These are phyloP conservation scores for Gracilaria domingensis DNA, from an alignment of 23 red algal species.

Conservation along the genomic window DNA sequence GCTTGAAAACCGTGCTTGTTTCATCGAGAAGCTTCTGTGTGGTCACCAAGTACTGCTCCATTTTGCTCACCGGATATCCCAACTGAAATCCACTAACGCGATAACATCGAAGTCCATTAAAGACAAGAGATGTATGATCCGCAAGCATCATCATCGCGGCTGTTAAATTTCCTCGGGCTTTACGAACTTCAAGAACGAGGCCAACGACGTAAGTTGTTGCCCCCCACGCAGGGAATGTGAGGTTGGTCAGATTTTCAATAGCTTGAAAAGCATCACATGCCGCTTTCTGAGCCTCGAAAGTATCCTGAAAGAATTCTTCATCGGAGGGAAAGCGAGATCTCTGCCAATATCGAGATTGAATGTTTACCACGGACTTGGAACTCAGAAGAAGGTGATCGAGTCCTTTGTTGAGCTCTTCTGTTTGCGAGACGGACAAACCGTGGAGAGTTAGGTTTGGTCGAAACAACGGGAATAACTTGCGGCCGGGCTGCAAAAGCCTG, in stretches of 20 bases:
- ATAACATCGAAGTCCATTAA: slow-evolving; percentile 17
- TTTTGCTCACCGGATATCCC: neutral
- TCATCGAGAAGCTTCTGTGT: neutral
- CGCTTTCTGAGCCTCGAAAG: slow-evolving; percentile 14
- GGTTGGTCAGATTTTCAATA: neutral
- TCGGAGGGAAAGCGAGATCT: slow-evolving; percentile 27
- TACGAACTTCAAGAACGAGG: slow-evolving; percentile 4
- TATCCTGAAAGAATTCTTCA: slow-evolving; percentile 21
- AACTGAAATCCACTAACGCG: neutral
- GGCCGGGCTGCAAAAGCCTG: neutral
- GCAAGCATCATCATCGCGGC: slow-evolving; percentile 23
- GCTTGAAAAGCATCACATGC: slow-evolving; percentile 6
- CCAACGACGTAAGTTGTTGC: slow-evolving; percentile 34
- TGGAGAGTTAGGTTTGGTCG: neutral
- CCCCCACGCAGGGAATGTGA: slow-evolving; percentile 13
- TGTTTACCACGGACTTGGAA: slow-evolving; percentile 26
- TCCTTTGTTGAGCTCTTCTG: slow-evolving; percentile 23
- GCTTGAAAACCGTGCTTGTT: neutral
- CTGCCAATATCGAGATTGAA: slow-evolving; percentile 29
- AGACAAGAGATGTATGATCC: neutral
- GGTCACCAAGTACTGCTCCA: slow-evolving; percentile 9
- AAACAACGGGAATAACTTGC: slow-evolving; percentile 3
- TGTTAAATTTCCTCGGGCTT: slow-evolving; percentile 17
- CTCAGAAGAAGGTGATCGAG: neutral
- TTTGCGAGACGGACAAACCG: slow-evolving; percentile 9